A percentile compares a stretch with the other conserved stretches of the same genome.
Conservation (phyloP, 2,329 filamentous ascomycete genomes). For the Aspergillus pseudotamarii region DNA sequence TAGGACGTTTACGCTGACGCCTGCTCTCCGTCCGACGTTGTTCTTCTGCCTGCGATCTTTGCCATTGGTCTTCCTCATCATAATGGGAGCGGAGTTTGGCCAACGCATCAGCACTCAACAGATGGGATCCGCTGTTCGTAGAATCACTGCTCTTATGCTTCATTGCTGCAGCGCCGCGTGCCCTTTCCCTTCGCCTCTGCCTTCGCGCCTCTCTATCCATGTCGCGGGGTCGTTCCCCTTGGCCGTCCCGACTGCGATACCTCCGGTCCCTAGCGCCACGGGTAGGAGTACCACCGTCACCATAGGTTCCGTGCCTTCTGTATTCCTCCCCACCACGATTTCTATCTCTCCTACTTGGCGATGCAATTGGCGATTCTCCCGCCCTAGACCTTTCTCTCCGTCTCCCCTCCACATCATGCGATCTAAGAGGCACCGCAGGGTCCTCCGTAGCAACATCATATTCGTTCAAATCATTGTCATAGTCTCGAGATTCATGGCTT, state of each 20-base stretch:
- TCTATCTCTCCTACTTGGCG: slow-evolving; percentile 38
- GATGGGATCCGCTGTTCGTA: slow-evolving; percentile 44
- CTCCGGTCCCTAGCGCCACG: slow-evolving; percentile 14
- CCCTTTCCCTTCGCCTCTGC: slow-evolving; percentile 27
- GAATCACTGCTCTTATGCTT: slow-evolving; percentile 48
- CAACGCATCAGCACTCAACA: slow-evolving; percentile 60
- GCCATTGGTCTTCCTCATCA: slow-evolving; percentile 53
- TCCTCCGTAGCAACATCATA: slow-evolving; percentile 20
- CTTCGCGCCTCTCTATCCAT: slow-evolving; percentile 29
- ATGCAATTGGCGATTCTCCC: slow-evolving; percentile 41
- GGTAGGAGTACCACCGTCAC: slow-evolving; percentile 33
- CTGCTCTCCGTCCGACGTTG: slow-evolving; percentile 28
- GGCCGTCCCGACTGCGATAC: slow-evolving; percentile 14
- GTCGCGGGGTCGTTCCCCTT: slow-evolving; percentile 25
- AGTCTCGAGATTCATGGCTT: not conserved
- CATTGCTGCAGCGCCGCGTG: slow-evolving; percentile 23
- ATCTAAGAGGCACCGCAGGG: slow-evolving; percentile 10
- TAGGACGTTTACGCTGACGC: slow-evolving; percentile 29
- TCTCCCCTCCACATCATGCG: slow-evolving; percentile 12
- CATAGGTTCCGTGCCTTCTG: slow-evolving; percentile 29
- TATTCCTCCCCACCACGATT: slow-evolving; percentile 38
- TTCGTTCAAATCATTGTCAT: slow-evolving; percentile 20
- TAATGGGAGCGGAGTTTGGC: slow-evolving; percentile 68
- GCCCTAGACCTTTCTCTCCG: slow-evolving; percentile 33
- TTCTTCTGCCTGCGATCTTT: slow-evolving; percentile 43